Evolutionary conservation across 345 rosid genomes (phyloP).

Genomic region (Moricandia arvensis): DNA sequence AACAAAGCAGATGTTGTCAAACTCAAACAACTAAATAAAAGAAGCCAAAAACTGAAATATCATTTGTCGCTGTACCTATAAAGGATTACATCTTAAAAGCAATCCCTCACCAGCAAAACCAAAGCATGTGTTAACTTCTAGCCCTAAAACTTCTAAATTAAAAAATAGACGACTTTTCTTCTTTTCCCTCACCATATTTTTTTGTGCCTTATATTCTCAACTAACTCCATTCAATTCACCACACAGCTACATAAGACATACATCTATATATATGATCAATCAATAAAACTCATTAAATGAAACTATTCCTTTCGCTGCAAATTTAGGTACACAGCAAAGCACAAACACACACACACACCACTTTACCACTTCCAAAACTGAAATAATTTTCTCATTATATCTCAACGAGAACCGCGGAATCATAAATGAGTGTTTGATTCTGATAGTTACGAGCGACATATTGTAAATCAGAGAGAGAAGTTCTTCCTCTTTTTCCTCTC

Average conservation of each 20-base stretch:
- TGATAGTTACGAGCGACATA: conserved; percentile 17
- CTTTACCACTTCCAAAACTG: conserved; percentile 39
- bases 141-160: neutral
- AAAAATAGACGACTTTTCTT: conserved; percentile 18
- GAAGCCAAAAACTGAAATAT: conserved; percentile 1
- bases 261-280: conserved; percentile 39
- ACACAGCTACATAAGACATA: conserved; percentile 28
- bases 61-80: conserved; percentile 29
- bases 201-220: conserved; percentile 52
- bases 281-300: conserved; percentile 41
- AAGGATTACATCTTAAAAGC: conserved; percentile 13
- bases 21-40: neutral
- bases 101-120: conserved; percentile 19
- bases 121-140: conserved; percentile 17
- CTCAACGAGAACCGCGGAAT: conserved; percentile 37
- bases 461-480: conserved; percentile 5
- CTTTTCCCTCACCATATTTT: conserved; percentile 28
- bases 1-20: neutral
- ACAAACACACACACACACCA: neutral
- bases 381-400: conserved; percentile 2
- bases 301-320: conserved; percentile 46
- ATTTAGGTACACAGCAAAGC: conserved; percentile 53
- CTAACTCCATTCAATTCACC: conserved; percentile 67
- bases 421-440: conserved; percentile 27
- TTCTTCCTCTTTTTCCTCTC: conserved; percentile 31